Evolutionary conservation across 2,329 filamentous ascomycete genomes (phyloP), one percentile per base, ranked within the genome.

Genomic region (Botrytis cinerea): DNA sequence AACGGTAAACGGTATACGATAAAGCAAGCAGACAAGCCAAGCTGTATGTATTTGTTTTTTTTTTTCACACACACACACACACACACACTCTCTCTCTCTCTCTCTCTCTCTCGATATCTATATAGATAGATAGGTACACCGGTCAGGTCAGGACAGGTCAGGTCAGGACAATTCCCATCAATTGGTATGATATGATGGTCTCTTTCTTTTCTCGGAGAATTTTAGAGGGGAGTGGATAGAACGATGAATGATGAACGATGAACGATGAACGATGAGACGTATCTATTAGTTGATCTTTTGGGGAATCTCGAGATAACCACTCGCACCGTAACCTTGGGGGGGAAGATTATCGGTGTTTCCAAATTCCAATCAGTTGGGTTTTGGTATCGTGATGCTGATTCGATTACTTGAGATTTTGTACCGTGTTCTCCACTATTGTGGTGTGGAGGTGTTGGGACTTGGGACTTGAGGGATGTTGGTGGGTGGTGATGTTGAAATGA

Each of bases 341-440:
- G 28, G 28, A 38, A 9, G 38, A 38, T 38, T 38, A 38, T 9
- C 8, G 38, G 8, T 38, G 38, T 28, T 64, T n/a, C 43, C 62
- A 64, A 46, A 28, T 64, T n/a, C 43, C 62, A 64, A 46, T 35
- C n/a, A 35, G 62, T 46, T 64, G 62, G 32, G 32, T 66, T 51
- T 66, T n/a, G 63, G 22, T 51, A 67, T 38, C 28, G 32, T 38
- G 63, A 38, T 66, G 12, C 22, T 14, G 40, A 43, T 46, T 32
- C 7, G 40, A 43, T 46, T 35, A 54, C 51, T 54, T 18, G 12
- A 20, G 5, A 18, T 14, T 20, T 18, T 1, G 20, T 5, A 7
- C 18, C 5, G 6, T 14, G 2, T 54, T 54, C 51, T 38, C 61
- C 38, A 45, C 61, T 46, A 46, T 64, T 46, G 4, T 51, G 46